These are phyloP conservation scores for Skeletonema potamos DNA, from an alignment of 108 stramenopile genomes.

Conservation along the genomic window DNA sequence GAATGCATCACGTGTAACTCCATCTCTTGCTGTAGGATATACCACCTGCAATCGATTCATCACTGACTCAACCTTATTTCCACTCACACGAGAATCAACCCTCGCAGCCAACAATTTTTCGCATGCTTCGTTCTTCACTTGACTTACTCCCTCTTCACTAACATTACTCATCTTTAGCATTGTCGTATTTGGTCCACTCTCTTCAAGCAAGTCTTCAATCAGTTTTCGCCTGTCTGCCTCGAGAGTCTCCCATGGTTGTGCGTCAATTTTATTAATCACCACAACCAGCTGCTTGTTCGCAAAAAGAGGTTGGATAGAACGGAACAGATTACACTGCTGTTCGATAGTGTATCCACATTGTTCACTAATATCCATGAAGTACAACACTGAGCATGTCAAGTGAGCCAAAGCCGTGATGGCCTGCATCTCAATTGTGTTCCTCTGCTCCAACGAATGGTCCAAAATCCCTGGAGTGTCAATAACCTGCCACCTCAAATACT, in stretches of 20 bases:
- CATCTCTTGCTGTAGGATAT: constrained; percentile 91
- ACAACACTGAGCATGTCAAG: constrained; percentile 96
- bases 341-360: constrained; percentile 98
- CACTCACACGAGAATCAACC: constrained; percentile 86
- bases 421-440: constrained; percentile 99
- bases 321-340: constrained; percentile 93
- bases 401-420: constrained; percentile 99
- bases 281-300: constrained; percentile 97
- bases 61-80: constrained; percentile 93
- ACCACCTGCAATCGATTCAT: constrained; percentile 98
- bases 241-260: constrained; percentile 88
- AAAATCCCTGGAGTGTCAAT: constrained; percentile 99
- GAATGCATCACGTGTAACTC: constrained; percentile 72
- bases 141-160: constrained; percentile 91
- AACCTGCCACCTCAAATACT: constrained; percentile 98
- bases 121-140: constrained; percentile 92
- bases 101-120: constrained; percentile 93
- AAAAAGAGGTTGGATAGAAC: constrained; percentile 95
- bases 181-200: constrained; percentile 68
- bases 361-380: constrained; percentile 97
- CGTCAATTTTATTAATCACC: constrained; percentile 97
- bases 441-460: constrained; percentile 95
- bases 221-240: constrained; percentile 69
- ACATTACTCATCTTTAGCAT: constrained; percentile 95
- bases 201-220: constrained; percentile 71